Evolutionary conservation across 495 filamentous ascomycete species (phyloP).

Genomic region (Chaetomidium leptoderma): DNA sequence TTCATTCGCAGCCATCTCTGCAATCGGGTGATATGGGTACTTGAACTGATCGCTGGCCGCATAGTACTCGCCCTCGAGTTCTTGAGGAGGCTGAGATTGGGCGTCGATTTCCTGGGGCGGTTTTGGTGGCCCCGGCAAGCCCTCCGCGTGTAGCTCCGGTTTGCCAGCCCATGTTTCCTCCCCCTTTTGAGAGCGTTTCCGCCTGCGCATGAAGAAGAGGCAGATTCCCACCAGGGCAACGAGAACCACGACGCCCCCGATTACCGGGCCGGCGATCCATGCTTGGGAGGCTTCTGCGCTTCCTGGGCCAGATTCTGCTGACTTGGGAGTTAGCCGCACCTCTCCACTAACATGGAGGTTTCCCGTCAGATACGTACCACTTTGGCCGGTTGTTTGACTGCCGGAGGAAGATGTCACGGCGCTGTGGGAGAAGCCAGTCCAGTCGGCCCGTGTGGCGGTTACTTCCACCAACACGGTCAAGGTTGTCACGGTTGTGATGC

Average conservation of each 20-base stretch:
- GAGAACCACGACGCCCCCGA: neutral
- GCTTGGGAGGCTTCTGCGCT: neutral
- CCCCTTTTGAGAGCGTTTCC: neutral
- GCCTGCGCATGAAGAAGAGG: neutral
- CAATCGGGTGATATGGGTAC: neutral
- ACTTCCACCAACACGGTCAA: neutral
- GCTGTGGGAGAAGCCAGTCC: neutral
- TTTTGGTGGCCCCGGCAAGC: neutral
- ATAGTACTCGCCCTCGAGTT: neutral
- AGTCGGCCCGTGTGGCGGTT: neutral
- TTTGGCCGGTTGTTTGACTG: too few species aligned
- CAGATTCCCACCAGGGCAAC: neutral
- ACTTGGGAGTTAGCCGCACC: neutral
- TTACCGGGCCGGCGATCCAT: neutral
- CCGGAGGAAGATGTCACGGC: neutral
- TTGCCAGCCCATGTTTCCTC: neutral
- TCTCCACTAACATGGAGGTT: too few species aligned
- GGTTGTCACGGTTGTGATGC: neutral
- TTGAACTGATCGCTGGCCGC: neutral
- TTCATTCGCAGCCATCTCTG: neutral
- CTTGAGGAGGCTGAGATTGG: neutral
- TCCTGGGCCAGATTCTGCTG: neutral
- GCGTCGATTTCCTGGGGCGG: neutral
- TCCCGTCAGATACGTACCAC: too few species aligned
- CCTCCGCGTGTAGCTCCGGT: neutral